Evolutionary conservation across 257 asterid species (phyloP), one percentile per base, ranked within the genome.

Genomic region (Gentiana dahurica): DNA sequence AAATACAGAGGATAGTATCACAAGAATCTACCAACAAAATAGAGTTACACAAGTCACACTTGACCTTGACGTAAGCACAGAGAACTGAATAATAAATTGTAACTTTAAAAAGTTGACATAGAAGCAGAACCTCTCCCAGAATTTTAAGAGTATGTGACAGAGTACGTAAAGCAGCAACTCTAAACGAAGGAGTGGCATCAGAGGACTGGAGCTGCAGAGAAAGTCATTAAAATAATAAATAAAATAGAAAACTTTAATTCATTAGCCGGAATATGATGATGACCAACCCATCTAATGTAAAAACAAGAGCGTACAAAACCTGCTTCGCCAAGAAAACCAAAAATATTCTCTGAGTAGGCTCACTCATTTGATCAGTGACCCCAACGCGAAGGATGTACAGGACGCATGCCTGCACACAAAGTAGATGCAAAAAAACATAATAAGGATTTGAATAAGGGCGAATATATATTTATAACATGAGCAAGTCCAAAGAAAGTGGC

Each of bases 321-420:
- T 92, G 97, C 65, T 85, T 80, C 65, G 91, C 85, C 59, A 92
- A 81, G 71, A 81, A 79, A 76, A 83, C 92, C 57, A 81, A 84
- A 70, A 88, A 82, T 78, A 85, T 80, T 71, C 95, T 81, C 79
- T 92, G 98, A 67, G 95, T 83, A 57, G 98, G 87, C 66, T 92
- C 98, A 35, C 85, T 81, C 98, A 92, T 85, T 75, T 85, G 97
- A 76, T 92, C 98, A 56, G 92, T 85, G 68, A 92, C 62, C 64
- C 98, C 98, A 34, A 92, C 95, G 61, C 95, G 85, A 66, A 92
- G 72, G 49, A 88, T 76, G 66, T 92, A 92, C 47, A 92, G 79
- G 58, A 92, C 95, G 69, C 98, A 92, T 58, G 98, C 98, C 98
- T 91, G 79, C 81, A 83, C 75, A 78, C 38, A 4, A 46, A 61